Evolutionary conservation across 352 stramenopile species (phyloP).

Genomic region (Pythium aquatile): DNA sequence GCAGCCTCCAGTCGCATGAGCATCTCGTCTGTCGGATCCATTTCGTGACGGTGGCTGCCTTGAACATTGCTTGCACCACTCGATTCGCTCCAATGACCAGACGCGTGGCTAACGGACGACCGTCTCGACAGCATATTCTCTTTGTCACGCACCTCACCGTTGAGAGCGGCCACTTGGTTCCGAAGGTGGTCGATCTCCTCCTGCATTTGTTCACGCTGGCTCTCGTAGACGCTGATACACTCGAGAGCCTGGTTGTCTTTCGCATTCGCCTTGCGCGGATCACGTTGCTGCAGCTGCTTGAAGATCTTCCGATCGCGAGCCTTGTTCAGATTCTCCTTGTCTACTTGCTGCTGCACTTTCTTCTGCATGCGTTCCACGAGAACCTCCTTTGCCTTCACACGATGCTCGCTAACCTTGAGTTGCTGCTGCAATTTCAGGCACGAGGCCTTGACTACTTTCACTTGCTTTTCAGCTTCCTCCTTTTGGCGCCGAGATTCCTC

Average conservation of each 20-base stretch:
- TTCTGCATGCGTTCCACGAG: slow-evolving; percentile 77
- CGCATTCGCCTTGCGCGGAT: slow-evolving; percentile 51
- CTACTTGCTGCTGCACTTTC: slow-evolving; percentile 77
- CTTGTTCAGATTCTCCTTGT: slow-evolving; percentile 69
- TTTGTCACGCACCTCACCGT: slow-evolving; percentile 75
- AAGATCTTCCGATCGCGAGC: slow-evolving; percentile 58
- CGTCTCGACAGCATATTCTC: slow-evolving; percentile 62
- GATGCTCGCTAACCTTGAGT: slow-evolving; percentile 83
- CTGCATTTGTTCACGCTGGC: slow-evolving; percentile 66
- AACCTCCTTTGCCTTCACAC: slow-evolving; percentile 85
- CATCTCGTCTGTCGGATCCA: slow-evolving; percentile 61
- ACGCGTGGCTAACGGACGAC: slow-evolving; percentile 11
- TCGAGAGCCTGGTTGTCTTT: slow-evolving; percentile 71
- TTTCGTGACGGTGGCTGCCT: slow-evolving; percentile 15
- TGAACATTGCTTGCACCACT: background rate
- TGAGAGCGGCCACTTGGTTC: slow-evolving; percentile 55
- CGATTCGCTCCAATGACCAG: slow-evolving; percentile 8
- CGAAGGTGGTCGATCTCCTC: slow-evolving; percentile 72
- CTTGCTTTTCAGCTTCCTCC: slow-evolving; percentile 44
- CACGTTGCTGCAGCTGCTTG: slow-evolving; percentile 60
- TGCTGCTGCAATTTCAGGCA: slow-evolving; percentile 75
- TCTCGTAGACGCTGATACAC: slow-evolving; percentile 66
- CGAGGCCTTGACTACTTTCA: slow-evolving; percentile 63
- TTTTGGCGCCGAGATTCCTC: slow-evolving; percentile 43
- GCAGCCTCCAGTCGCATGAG: slow-evolving; percentile 72